phyloP scores from a whole-genome alignment of 306 rosid genomes.

The Acmispon strigosus region DNA sequence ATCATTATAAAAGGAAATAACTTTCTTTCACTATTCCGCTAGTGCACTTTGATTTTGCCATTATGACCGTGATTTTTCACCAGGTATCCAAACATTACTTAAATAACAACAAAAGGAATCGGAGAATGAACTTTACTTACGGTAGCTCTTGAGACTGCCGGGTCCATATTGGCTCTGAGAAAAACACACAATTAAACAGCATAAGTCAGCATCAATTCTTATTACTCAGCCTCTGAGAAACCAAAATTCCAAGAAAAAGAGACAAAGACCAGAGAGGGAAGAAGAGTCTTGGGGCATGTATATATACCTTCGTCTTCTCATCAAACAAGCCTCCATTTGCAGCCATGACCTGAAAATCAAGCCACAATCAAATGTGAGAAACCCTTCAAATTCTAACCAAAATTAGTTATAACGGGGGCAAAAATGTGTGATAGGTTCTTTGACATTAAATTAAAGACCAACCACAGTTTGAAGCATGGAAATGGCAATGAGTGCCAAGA shows the following conservation, averaged over 20 bases:
- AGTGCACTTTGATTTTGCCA: too few species aligned
- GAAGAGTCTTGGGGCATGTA: background rate
- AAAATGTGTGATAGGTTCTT: background rate
- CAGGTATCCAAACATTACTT: too few species aligned
- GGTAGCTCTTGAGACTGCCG: conserved; percentile 25
- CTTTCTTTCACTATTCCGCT: too few species aligned
- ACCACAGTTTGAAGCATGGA: conserved; percentile 36
- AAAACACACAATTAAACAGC: background rate
- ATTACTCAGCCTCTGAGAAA: background rate
- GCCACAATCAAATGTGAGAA: conserved; percentile 6
- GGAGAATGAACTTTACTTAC: conserved; percentile 17
- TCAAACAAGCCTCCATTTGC: conserved; percentile 13
- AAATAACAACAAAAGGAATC: background rate
- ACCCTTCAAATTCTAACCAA: background rate
- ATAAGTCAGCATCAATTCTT: background rate
- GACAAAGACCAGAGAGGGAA: background rate
- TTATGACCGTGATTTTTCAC: too few species aligned
- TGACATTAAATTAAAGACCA: background rate
- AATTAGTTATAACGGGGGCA: background rate
- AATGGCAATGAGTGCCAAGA: conserved; percentile 31
- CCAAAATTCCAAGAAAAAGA: background rate
- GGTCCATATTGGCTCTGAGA: conserved; percentile 28
- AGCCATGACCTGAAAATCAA: conserved; percentile 27
- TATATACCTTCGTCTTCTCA: conserved; percentile 19
- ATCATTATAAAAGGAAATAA: too few species aligned